These are phyloP conservation scores for Picea sitchensis DNA, from an alignment of 75 land plant genomes.

Conservation along the genomic window DNA sequence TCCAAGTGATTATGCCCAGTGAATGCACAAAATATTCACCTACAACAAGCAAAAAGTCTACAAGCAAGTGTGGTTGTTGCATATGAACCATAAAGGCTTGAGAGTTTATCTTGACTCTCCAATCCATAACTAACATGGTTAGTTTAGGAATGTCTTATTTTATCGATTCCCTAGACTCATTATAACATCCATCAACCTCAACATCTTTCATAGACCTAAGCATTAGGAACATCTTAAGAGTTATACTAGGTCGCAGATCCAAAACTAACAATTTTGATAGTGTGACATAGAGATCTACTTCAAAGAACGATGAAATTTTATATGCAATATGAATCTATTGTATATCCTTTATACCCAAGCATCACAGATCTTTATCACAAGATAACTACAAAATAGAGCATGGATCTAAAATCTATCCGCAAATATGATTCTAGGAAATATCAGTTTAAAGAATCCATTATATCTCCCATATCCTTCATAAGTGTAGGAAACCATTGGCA, in stretches of 20 bases:
- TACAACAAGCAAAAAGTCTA: conserved; percentile 88
- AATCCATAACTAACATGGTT: conserved; percentile 90
- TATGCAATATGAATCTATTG: conserved; percentile 60
- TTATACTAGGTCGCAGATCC: conserved; percentile 79
- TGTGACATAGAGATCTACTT: conserved; percentile 76
- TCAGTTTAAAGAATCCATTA: too few relatives aligned
- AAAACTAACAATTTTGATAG: conserved; percentile 77
- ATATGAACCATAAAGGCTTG: conserved; percentile 81
- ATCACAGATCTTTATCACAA: too few relatives aligned
- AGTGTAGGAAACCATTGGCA: too few relatives aligned
- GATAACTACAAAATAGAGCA: too few relatives aligned
- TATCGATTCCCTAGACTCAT: conserved; percentile 9
- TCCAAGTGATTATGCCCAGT: conserved; percentile 66
- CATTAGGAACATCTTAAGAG: conserved; percentile 94
- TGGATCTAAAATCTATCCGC: too few relatives aligned
- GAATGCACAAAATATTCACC: conserved; percentile 91
- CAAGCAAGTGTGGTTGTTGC: conserved; percentile 90
- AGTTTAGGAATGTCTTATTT: conserved; percentile 33
- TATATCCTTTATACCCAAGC: too few relatives aligned
- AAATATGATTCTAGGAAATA: too few relatives aligned
- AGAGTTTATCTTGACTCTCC: conserved; percentile 56
- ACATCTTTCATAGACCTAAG: conserved; percentile 76
- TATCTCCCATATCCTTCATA: too few relatives aligned
- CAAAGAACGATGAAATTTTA: conserved; percentile 63
- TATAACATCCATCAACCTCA: conserved; percentile 29